Evolutionary conservation across 2,329 filamentous ascomycete species (phyloP).

Genomic region (Aciculosporium take): DNA sequence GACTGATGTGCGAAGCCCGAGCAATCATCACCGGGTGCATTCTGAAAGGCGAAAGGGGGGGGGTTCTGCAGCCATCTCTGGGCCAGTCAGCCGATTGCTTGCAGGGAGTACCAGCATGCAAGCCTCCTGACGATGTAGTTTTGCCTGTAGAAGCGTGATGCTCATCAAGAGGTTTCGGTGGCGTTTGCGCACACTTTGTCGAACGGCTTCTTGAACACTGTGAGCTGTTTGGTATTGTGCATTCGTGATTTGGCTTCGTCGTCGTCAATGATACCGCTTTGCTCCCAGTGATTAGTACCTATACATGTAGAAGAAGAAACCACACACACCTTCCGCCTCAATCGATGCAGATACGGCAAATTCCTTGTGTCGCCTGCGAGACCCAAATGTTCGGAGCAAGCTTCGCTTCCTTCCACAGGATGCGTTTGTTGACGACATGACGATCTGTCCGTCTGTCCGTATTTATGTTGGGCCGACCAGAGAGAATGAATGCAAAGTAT

Average conservation of each 20-base stretch:
- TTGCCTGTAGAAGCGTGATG: too few species aligned
- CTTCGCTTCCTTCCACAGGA: slow-evolving; percentile 19
- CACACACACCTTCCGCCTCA: slow-evolving; percentile 10
- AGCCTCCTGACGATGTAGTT: neutral
- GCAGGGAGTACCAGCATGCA: neutral
- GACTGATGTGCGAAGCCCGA: neutral
- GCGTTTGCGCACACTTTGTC: neutral
- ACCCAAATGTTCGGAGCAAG: slow-evolving; percentile 15
- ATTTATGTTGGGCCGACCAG: slow-evolving; percentile 1
- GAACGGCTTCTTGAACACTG: neutral
- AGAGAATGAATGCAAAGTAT: neutral
- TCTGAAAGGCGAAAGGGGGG: slow-evolving; percentile 4
- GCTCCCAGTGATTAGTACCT: neutral
- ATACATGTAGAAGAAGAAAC: neutral
- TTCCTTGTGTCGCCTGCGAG: slow-evolving; percentile 13
- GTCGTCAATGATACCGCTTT: neutral
- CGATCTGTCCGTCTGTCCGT: neutral
- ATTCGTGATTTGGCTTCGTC: neutral
- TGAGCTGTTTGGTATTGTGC: neutral
- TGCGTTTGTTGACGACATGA: slow-evolving; percentile 14
- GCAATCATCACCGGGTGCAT: slow-evolving; percentile 6
- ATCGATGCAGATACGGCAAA: slow-evolving; percentile 7
- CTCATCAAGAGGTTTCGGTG: neutral
- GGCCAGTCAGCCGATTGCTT: neutral
- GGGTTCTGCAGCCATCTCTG: neutral